These are phyloP conservation scores for Metroxylon sagu DNA, from an alignment of 176 grass and related monocot species.

Conservation along the genomic window DNA sequence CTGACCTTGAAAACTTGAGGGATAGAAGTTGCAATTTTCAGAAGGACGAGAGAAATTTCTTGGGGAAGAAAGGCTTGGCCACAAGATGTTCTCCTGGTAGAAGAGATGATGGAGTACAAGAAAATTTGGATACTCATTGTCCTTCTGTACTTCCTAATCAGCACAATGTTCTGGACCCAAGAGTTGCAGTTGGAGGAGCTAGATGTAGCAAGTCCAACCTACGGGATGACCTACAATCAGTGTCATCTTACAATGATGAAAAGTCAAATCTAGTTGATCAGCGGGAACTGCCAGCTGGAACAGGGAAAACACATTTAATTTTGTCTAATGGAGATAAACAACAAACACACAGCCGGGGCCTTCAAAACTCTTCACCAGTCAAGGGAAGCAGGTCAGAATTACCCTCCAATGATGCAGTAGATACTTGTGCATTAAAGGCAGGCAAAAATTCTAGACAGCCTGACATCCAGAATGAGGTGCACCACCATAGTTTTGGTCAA, in stretches of 20 bases:
- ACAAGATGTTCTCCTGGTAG: constrained; percentile 28
- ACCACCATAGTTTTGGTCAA: constrained; percentile 37
- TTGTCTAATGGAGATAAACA: constrained; percentile 36
- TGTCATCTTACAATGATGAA: constrained; percentile 18
- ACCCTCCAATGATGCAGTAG: constrained; percentile 21
- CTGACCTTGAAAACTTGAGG: neutral
- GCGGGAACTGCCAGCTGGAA: constrained; percentile 24
- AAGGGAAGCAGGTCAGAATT: constrained; percentile 46
- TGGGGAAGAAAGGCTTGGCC: constrained; percentile 33
- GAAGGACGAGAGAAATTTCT: constrained; percentile 35
- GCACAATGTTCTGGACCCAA: constrained; percentile 14
- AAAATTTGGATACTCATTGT: constrained; percentile 12
- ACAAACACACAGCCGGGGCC: constrained; percentile 29
- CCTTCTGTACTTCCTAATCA: constrained; percentile 28
- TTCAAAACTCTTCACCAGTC: constrained; percentile 32
- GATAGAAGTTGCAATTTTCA: constrained; percentile 15
- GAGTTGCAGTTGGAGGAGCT: constrained; percentile 12
- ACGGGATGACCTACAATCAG: constrained; percentile 20
- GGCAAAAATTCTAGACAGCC: constrained; percentile 34
- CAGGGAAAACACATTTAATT: constrained; percentile 36
- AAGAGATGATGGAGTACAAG: constrained; percentile 35
- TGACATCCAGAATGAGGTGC: constrained; percentile 47
- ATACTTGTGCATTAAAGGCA: constrained; percentile 45
- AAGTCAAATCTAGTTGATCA: constrained; percentile 9
- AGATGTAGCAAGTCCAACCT: constrained; percentile 18